These are phyloP conservation scores for Graphilbum ipis-grandicollis DNA, from an alignment of 2,329 filamentous ascomycete genomes.

Conservation along the genomic window DNA sequence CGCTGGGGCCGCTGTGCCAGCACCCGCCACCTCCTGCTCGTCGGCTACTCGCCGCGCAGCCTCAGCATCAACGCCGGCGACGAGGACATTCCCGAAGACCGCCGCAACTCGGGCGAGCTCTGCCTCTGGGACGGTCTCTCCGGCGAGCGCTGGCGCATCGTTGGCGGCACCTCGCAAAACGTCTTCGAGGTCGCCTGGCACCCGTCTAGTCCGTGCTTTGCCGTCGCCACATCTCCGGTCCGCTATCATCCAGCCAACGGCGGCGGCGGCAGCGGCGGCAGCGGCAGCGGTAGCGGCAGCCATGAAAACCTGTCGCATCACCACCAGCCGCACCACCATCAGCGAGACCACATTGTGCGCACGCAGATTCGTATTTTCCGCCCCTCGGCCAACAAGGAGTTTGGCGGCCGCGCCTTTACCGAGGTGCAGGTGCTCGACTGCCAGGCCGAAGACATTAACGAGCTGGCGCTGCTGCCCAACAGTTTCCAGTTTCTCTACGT, in stretches of 20 bases:
- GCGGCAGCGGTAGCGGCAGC: too few species aligned
- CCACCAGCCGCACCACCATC: too few species aligned
- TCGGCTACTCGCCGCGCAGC: slow-evolving; percentile 46
- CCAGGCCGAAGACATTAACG: slow-evolving; percentile 42
- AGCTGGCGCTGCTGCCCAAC: slow-evolving; percentile 41
- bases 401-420: slow-evolving; percentile 15
- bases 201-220: slow-evolving; percentile 32
- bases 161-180: slow-evolving; percentile 35
- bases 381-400: slow-evolving; percentile 12
- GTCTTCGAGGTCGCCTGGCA: slow-evolving; percentile 51
- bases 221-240: slow-evolving; percentile 38
- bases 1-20: slow-evolving; percentile 35
- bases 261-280: too few species aligned
- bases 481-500: slow-evolving; percentile 31
- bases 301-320: too few species aligned
- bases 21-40: slow-evolving; percentile 34
- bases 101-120: slow-evolving; percentile 39
- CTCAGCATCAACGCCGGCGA: slow-evolving; percentile 27
- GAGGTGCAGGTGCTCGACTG: slow-evolving; percentile 41
- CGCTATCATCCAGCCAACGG: too few species aligned
- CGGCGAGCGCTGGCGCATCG: slow-evolving; percentile 26
- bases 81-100: slow-evolving; percentile 38
- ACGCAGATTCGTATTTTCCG: slow-evolving; percentile 43
- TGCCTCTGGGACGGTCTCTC: slow-evolving; percentile 37
- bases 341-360: slow-evolving; percentile 23